phyloP scores from a whole-genome alignment of 306 rosid genomes.

The Sicyos edulis region DNA sequence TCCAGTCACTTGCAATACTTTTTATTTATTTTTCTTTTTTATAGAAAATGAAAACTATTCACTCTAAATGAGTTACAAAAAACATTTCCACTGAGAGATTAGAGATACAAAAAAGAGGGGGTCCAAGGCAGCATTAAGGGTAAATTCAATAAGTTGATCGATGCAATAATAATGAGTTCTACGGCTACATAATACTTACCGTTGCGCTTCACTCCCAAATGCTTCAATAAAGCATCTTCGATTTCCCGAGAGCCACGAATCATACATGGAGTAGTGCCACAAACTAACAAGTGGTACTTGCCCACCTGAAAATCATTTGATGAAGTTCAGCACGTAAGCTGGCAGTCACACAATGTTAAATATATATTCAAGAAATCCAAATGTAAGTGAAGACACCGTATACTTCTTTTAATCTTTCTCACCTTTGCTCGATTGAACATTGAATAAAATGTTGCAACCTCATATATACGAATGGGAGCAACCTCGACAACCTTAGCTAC shows the following conservation, averaged over 20 bases:
- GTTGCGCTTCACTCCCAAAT: slow-evolving; percentile 89
- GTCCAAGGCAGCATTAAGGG: too few species aligned
- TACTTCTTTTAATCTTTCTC: slow-evolving; percentile 19
- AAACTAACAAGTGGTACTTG: slow-evolving; percentile 83
- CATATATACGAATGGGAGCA: slow-evolving; percentile 89
- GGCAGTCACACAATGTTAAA: neutral
- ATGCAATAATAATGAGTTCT: neutral
- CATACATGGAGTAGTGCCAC: slow-evolving; percentile 99
- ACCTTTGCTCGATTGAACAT: slow-evolving; percentile 96
- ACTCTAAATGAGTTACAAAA: too few species aligned
- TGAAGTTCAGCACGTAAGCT: slow-evolving; percentile 25
- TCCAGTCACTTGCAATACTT: neutral
- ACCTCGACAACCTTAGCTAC: slow-evolving; percentile 87
- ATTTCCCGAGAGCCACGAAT: slow-evolving; percentile 94
- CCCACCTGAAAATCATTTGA: slow-evolving; percentile 66
- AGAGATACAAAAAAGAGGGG: too few species aligned
- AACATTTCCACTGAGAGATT: too few species aligned
- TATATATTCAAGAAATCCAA: slow-evolving; percentile 10
- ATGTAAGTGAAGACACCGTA: neutral
- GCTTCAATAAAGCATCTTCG: slow-evolving; percentile 78
- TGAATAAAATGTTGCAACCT: slow-evolving; percentile 96
- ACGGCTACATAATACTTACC: slow-evolving; percentile 38
- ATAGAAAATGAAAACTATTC: too few species aligned
- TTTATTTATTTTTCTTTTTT: too few species aligned
- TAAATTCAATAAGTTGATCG: too few species aligned